Percentiles rank a stretch among this genome's conserved stretches.
phyloP scores from a whole-genome alignment of 2,329 filamentous ascomycete genomes.

The Penicillium sp. region DNA sequence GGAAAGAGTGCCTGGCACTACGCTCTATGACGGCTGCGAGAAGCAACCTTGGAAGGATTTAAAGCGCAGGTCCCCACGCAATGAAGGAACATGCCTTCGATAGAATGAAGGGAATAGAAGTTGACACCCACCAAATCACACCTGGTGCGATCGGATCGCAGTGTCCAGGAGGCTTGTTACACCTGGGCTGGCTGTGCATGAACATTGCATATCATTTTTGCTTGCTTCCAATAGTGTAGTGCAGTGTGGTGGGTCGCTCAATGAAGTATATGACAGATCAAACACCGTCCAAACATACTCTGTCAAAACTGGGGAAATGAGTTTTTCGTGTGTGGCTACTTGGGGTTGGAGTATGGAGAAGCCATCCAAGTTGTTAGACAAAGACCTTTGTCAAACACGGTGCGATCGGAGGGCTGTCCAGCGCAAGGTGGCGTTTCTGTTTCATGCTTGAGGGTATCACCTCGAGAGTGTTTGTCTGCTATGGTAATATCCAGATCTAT shows the following conservation, averaged over 20 bases:
- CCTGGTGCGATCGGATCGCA: not conserved
- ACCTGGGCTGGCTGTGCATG: slow-evolving; percentile 7
- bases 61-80: no score
- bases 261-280: not conserved
- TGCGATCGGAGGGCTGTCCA: not conserved
- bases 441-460: no score
- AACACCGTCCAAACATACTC: not conserved
- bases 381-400: not conserved
- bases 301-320: no score
- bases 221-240: not conserved
- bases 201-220: not conserved
- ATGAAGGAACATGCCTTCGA: no score
- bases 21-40: no score
- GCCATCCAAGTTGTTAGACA: not conserved
- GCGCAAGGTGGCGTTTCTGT: not conserved
- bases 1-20: no score
- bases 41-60: no score
- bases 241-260: not conserved
- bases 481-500: no score
- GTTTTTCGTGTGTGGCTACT: not conserved
- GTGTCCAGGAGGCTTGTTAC: slow-evolving; percentile 5
- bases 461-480: no score
- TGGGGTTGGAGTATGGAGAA: no score
- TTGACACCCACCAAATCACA: not conserved
- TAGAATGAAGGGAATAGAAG: not conserved